Conservation (phyloP, 2,329 filamentous ascomycete genomes). For the Cercospora sesami region DNA sequence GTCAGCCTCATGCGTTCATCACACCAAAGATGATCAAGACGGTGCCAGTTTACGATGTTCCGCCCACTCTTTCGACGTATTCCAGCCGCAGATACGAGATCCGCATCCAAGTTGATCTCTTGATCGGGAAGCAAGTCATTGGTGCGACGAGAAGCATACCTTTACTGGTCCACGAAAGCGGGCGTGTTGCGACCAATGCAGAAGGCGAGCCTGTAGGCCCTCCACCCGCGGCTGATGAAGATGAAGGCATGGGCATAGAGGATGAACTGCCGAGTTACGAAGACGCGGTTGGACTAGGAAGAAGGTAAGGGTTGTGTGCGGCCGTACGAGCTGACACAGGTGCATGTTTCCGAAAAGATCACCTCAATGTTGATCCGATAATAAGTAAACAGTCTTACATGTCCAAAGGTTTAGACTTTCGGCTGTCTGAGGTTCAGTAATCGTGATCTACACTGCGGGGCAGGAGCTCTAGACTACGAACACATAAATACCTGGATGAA, state of each 20-base stretch:
- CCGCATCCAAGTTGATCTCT: background rate
- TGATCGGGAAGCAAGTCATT: slow-evolving; percentile 1
- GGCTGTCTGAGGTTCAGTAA: background rate
- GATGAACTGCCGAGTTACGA: slow-evolving; percentile 10
- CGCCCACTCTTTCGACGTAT: background rate
- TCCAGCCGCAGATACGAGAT: background rate
- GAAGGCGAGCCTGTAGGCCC: background rate
- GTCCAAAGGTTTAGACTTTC: background rate
- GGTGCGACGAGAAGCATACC: slow-evolving; percentile 1
- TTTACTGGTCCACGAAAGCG: background rate
- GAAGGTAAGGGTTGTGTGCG: background rate
- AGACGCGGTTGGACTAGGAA: background rate
- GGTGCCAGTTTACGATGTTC: background rate
- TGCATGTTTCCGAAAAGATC: background rate
- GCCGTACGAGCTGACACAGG: background rate
- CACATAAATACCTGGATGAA: background rate
- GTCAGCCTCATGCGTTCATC: background rate
- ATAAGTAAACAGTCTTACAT: background rate
- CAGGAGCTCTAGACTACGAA: background rate
- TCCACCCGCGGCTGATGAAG: background rate
- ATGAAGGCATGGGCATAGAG: background rate
- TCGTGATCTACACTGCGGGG: background rate
- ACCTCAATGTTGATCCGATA: background rate
- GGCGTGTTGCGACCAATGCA: no score
- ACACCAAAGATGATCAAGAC: background rate